Conservation (phyloP, 345 rosid species). For the Hirschfeldia incana region DNA sequence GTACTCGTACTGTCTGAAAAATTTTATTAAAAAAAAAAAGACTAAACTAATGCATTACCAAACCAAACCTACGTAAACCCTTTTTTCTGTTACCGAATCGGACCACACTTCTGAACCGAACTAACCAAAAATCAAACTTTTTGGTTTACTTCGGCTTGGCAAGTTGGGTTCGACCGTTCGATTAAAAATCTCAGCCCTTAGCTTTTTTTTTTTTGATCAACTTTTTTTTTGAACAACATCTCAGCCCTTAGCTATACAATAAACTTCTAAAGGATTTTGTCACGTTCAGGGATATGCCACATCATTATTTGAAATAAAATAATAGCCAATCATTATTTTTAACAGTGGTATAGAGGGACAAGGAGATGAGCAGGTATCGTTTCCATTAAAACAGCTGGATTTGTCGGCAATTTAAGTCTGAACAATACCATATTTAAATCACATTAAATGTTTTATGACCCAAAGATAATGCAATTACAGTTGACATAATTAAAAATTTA, state of each 20-base stretch:
- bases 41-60: too few relatives aligned
- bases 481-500: neutral
- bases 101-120: too few relatives aligned
- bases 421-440: conserved; percentile 6
- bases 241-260: neutral
- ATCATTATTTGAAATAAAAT: conserved; percentile 10
- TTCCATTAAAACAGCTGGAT: conserved; percentile 37
- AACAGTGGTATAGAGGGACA: conserved; percentile 26
- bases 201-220: too few relatives aligned
- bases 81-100: too few relatives aligned
- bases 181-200: too few relatives aligned
- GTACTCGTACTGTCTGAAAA: too few relatives aligned
- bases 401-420: conserved; percentile 34
- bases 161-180: too few relatives aligned
- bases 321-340: conserved; percentile 15
- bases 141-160: too few relatives aligned
- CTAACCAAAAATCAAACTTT: too few relatives aligned
- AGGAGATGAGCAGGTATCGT: conserved; percentile 28
- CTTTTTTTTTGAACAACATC: too few relatives aligned
- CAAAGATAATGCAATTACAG: neutral
- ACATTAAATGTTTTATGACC: conserved; percentile 12
- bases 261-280: conserved; percentile 23
- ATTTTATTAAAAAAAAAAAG: too few relatives aligned
- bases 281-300: conserved; percentile 30
- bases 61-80: too few relatives aligned